These are phyloP conservation scores for Acanthamoeba lenticulata DNA, from an alignment of 208 protist genomes.

Conservation along the genomic window DNA sequence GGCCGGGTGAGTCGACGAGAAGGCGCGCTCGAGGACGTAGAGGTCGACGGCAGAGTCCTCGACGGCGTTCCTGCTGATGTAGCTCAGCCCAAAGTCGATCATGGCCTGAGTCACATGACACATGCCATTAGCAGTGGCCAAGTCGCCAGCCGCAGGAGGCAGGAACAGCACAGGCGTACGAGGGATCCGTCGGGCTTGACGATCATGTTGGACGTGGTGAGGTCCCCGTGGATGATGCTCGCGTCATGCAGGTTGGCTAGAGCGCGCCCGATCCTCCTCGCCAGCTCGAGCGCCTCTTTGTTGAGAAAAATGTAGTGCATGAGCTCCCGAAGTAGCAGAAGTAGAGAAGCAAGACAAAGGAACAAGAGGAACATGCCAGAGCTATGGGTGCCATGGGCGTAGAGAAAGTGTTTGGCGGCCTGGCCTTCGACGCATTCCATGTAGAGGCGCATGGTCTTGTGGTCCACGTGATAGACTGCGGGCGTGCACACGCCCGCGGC, in stretches of 20 bases:
- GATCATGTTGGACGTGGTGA: constrained; percentile 98
- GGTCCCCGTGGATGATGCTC: constrained; percentile 96
- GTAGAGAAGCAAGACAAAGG: neutral
- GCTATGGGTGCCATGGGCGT: neutral
- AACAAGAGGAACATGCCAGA: neutral
- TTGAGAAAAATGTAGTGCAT: neutral
- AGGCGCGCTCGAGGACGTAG: constrained; percentile 97
- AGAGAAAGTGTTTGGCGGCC: constrained; percentile 73
- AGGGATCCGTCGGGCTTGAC: constrained; percentile 26
- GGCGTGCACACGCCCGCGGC: constrained; percentile 73
- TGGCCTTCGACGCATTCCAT: constrained; percentile 81
- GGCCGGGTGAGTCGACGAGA: constrained; percentile 94
- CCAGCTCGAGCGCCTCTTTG: constrained; percentile 68
- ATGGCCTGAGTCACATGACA: constrained; percentile 80
- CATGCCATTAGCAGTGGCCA: neutral
- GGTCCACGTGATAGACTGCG: constrained; percentile 74
- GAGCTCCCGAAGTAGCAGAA: neutral
- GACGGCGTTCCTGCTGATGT: constrained; percentile 84
- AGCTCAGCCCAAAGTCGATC: constrained; percentile 98
- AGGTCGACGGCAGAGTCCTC: constrained; percentile 99
- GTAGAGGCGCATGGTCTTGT: neutral
- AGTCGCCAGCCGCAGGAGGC: neutral
- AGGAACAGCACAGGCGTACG: neutral
- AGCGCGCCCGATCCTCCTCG: constrained; percentile 90
- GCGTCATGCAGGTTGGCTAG: constrained; percentile 93